Percentiles rank a stretch among this genome's conserved stretches.
phyloP scores from a whole-genome alignment of 2,329 filamentous ascomycete genomes.

The Plectosphaerella plurivora region DNA sequence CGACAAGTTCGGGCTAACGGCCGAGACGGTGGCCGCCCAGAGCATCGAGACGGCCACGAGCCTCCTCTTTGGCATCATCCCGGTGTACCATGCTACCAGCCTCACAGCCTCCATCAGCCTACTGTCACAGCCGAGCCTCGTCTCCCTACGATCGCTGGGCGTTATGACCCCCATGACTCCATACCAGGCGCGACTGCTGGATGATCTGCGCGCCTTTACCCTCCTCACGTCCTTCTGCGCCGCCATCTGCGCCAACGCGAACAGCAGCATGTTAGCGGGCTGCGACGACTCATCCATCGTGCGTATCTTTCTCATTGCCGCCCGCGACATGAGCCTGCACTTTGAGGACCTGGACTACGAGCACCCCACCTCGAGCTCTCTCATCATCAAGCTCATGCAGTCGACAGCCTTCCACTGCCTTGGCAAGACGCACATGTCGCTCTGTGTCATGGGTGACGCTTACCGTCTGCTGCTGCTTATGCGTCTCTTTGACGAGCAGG shows the following conservation, averaged over 20 bases:
- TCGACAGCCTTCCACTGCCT: constrained; percentile 39
- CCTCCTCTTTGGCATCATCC: constrained; percentile 3
- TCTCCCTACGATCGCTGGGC: neutral
- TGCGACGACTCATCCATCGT: constrained; percentile 26
- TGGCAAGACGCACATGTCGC: constrained; percentile 36
- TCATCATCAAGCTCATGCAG: constrained; percentile 39
- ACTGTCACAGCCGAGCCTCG: neutral
- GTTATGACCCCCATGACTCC: neutral
- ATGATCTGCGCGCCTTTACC: constrained; percentile 24
- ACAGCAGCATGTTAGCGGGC: constrained; percentile 32
- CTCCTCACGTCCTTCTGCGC: constrained; percentile 38
- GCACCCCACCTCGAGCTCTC: constrained; percentile 33
- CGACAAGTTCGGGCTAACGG: neutral
- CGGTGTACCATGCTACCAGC: neutral
- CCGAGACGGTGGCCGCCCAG: neutral
- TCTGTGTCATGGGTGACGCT: constrained; percentile 41
- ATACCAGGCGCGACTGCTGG: neutral
- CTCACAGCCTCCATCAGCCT: constrained; percentile 1
- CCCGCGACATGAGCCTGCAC: constrained; percentile 28
- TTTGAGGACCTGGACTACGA: constrained; percentile 37
- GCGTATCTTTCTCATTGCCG: constrained; percentile 31
- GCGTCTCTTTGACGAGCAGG: constrained; percentile 34
- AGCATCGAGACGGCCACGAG: constrained; percentile 8
- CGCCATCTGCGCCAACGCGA: constrained; percentile 36
- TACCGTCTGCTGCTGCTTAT: constrained; percentile 36